phyloP scores from a whole-genome alignment of 306 rosid species.

The Nissolia schottii region DNA sequence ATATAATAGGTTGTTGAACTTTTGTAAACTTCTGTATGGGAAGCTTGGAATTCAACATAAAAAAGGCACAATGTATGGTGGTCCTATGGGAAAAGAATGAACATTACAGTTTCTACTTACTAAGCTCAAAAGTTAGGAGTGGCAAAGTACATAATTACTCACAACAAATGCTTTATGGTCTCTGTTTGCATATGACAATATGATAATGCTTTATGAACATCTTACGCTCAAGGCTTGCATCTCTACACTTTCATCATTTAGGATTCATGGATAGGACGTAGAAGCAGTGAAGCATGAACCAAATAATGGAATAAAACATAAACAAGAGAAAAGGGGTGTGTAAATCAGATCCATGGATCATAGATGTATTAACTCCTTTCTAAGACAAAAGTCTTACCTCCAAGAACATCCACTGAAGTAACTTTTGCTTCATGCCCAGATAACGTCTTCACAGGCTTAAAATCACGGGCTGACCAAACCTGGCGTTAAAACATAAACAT shows the following conservation, averaged over 20 bases:
- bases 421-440: constrained; percentile 94
- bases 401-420: constrained; percentile 70
- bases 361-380: background rate
- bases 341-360: background rate
- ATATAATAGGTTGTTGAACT: background rate
- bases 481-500: constrained; percentile 29
- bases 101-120: background rate
- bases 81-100: background rate
- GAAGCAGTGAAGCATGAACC: constrained; percentile 1
- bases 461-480: constrained; percentile 96
- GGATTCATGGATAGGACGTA: background rate
- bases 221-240: background rate
- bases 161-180: background rate
- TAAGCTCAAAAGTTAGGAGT: background rate
- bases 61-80: background rate
- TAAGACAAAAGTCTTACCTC: constrained; percentile 51
- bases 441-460: constrained; percentile 84
- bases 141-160: background rate
- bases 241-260: constrained; percentile 3
- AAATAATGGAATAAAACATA: background rate
- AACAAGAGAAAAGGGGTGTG: background rate
- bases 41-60: constrained; percentile 1
- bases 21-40: background rate
- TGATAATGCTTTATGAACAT: background rate
- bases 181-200: background rate